Evolutionary conservation across 2,329 filamentous ascomycete species (phyloP).

Genomic region (Tolypocladium tundrense): DNA sequence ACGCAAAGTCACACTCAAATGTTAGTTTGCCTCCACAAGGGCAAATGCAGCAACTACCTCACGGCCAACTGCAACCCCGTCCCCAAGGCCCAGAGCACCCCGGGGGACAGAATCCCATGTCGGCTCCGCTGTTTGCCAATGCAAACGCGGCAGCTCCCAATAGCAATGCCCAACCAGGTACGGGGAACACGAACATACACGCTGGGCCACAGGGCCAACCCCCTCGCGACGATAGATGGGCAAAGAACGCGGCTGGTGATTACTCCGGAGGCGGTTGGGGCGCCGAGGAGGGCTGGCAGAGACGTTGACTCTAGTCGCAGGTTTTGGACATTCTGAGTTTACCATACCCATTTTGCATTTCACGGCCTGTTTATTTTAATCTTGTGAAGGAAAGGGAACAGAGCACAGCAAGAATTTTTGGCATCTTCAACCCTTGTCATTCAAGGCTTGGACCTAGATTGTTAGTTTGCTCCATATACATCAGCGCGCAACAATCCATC

Average conservation of each 20-base stretch:
- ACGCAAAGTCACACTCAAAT: neutral
- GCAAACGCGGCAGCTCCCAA: neutral
- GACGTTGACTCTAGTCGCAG: neutral
- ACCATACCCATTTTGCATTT: neutral
- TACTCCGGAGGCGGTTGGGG: constrained; percentile 20
- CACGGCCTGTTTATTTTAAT: neutral
- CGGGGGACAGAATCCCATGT: neutral
- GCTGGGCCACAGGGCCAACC: neutral
- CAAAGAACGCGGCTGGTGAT: constrained; percentile 12
- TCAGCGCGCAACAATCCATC: no score
- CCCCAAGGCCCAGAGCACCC: neutral
- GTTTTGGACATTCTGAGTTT: neutral
- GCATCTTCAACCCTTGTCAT: no score
- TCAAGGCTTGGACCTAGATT: neutral
- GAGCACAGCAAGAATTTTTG: no score
- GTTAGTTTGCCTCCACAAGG: neutral
- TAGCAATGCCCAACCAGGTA: neutral
- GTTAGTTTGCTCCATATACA: neutral
- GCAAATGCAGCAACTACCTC: neutral
- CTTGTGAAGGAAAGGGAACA: neutral
- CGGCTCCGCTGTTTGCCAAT: constrained; percentile 3
- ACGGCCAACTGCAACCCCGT: neutral
- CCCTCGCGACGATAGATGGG: constrained; percentile 10
- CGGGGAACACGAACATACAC: neutral
- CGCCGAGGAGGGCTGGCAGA: constrained; percentile 5